Percentiles rank a stretch among this genome's conserved stretches.
Evolutionary conservation across 345 rosid genomes (phyloP).

Genomic region (Raphanus sativus): DNA sequence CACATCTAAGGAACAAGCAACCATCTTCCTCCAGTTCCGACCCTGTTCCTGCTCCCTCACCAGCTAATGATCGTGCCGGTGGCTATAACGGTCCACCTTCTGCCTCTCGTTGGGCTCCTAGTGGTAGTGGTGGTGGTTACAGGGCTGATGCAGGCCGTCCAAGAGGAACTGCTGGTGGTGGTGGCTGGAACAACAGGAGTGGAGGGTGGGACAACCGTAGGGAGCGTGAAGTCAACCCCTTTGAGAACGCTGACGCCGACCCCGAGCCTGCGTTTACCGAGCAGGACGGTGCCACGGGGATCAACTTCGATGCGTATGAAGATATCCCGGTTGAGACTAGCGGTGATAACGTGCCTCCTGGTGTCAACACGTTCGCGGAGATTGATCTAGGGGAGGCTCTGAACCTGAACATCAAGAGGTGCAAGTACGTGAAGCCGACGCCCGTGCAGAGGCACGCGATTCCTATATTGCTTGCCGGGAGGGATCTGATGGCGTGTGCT

Average conservation of each 20-base stretch:
- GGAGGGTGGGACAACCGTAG: slow-evolving; percentile 79
- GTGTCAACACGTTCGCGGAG: slow-evolving; percentile 88
- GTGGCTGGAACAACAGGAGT: slow-evolving; percentile 57
- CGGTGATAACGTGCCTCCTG: slow-evolving; percentile 91
- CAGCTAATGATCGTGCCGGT: slow-evolving; percentile 46
- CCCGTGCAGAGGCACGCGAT: slow-evolving; percentile 94
- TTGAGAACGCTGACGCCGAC: slow-evolving; percentile 58
- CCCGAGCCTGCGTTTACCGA: slow-evolving; percentile 50
- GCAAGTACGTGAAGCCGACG: slow-evolving; percentile 96
- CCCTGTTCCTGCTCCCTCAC: slow-evolving; percentile 39
- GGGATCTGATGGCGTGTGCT: slow-evolving; percentile 99
- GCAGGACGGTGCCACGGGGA: slow-evolving; percentile 64
- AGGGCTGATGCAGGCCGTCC: slow-evolving; percentile 34
- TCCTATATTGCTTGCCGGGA: slow-evolving; percentile 75
- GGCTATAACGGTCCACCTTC: slow-evolving; percentile 49
- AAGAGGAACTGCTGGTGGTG: slow-evolving; percentile 51
- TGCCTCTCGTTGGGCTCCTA: slow-evolving; percentile 58
- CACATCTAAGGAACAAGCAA: slow-evolving; percentile 75
- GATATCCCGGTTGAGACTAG: slow-evolving; percentile 97
- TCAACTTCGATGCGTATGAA: slow-evolving; percentile 95
- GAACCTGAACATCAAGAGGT: slow-evolving; percentile 77
- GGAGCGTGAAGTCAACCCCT: slow-evolving; percentile 89
- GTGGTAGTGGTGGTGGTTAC: slow-evolving; percentile 39
- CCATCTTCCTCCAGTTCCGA: slow-evolving; percentile 38
- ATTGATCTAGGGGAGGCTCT: slow-evolving; percentile 90